Conservation (phyloP, 2,329 filamentous ascomycete genomes). For the Pseudogymnoascus sp. region DNA sequence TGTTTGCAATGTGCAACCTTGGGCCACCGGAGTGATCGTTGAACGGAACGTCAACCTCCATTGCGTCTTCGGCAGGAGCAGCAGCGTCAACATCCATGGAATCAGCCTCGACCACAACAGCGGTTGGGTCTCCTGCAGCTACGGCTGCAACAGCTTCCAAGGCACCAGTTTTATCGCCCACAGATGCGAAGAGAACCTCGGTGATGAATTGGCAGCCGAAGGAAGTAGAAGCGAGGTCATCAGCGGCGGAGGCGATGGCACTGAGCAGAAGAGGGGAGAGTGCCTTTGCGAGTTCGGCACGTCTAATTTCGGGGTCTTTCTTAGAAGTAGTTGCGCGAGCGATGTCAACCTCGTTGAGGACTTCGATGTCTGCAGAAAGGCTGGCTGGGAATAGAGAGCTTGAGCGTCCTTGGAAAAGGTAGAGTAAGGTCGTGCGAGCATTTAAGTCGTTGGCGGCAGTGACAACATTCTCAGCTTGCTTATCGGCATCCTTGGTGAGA, state of each 20-base stretch:
- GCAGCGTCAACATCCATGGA: slow-evolving; percentile 30
- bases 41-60: neutral
- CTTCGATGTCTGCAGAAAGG: slow-evolving; percentile 56
- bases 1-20: slow-evolving; percentile 49
- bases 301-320: slow-evolving; percentile 72
- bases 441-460: slow-evolving; percentile 57
- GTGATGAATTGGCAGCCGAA: slow-evolving; percentile 83
- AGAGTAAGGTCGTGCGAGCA: slow-evolving; percentile 62
- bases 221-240: slow-evolving; percentile 61
- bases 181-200: slow-evolving; percentile 69
- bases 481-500: slow-evolving; percentile 60
- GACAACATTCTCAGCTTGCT: slow-evolving; percentile 55
- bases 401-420: slow-evolving; percentile 65
- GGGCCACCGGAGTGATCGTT: slow-evolving; percentile 24
- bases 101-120: slow-evolving; percentile 25
- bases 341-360: slow-evolving; percentile 68
- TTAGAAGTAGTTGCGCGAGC: slow-evolving; percentile 82
- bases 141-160: slow-evolving; percentile 60
- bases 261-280: slow-evolving; percentile 69
- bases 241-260: slow-evolving; percentile 60
- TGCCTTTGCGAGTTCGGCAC: slow-evolving; percentile 65
- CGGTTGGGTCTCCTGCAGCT: slow-evolving; percentile 47
- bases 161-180: slow-evolving; percentile 68
- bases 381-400: slow-evolving; percentile 52
- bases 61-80: slow-evolving; percentile 10